Conservation (phyloP, 139 green algal species). For the Mesostigma viride region DNA sequence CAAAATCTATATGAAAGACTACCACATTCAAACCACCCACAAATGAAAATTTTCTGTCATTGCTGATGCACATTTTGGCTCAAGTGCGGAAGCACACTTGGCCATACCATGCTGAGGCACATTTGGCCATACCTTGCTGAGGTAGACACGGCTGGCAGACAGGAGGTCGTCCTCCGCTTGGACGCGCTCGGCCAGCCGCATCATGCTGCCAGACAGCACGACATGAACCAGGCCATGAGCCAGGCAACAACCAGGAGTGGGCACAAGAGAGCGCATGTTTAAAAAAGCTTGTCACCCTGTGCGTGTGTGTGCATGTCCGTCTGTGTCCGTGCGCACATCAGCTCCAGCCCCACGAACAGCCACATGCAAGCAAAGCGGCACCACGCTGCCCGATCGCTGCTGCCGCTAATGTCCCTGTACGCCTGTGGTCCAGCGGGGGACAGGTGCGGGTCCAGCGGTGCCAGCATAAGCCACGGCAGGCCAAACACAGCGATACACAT, state of each 20-base stretch:
- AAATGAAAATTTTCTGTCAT: too few relatives aligned
- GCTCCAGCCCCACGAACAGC: background rate
- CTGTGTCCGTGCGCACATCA: background rate
- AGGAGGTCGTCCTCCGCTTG: slow-evolving; percentile 18
- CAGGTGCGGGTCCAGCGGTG: too few relatives aligned
- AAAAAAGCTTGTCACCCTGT: background rate
- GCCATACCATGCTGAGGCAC: too few relatives aligned
- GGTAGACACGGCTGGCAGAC: slow-evolving; percentile 20
- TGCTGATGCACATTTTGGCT: too few relatives aligned
- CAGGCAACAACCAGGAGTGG: background rate
- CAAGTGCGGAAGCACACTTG: too few relatives aligned
- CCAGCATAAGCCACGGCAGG: too few relatives aligned
- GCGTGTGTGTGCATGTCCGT: background rate
- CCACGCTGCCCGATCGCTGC: too few relatives aligned
- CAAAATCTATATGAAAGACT: too few relatives aligned
- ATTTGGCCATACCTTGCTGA: slow-evolving; percentile 25
- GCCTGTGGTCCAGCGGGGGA: too few relatives aligned
- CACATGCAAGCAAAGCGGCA: background rate
- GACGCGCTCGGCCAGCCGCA: slow-evolving; percentile 6
- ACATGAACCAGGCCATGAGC: background rate
- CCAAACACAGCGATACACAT: too few relatives aligned
- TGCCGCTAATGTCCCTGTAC: too few relatives aligned
- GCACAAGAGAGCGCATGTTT: slow-evolving; percentile 3
- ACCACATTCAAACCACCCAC: too few relatives aligned
- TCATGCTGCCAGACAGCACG: slow-evolving; percentile 16